Evolutionary conservation across 257 asterid species (phyloP), one percentile per base, ranked within the genome.

Genomic region (Gentiana macrophylla): DNA sequence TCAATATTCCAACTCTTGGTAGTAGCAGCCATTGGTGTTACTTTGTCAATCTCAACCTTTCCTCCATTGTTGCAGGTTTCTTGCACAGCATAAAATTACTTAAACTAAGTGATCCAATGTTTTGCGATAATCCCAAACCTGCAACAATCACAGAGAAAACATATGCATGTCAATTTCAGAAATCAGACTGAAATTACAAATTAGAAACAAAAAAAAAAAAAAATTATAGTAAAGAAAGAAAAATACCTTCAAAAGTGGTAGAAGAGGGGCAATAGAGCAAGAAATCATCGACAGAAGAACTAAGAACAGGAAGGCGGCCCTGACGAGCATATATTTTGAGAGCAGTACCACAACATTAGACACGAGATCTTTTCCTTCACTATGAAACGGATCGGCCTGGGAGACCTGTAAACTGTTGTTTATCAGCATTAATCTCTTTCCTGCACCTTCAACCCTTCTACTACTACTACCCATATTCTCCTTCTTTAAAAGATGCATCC

Each of bases 371-470:
- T 66, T 81, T 70, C 86, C 96, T 74, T 80, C 24, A 86, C 94
- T 12, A 90, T 94, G 63, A 90, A 86, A 7, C 95, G 84, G 62
- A 90, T 79, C 57, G 98, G 98, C 0, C 98, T 96, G 6, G 98
- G 81, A 32, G 96, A 86, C 6, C 98, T 96, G 1, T 82, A 62
- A 43, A 90, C 91, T 24, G 91, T 84, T 90, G 0, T 84, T 77
- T 66, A 84, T 80, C 34, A 90, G 65, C 80, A 90, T 55, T 15
- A 90, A 60, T 74, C 96, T 72, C 49, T 75, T 82, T 1, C 94
- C 95, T 63, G 80, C 79, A 7, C 53, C 65, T 32, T 80, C 55
- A n/a, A 45, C 62, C 68, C 55, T 81, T 50, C 74, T 84, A 1
- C 94, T 94, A 64, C 80, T 81, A 7, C 52, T 62, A 33, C 80